Evolutionary conservation across 805 yeast genomes (phyloP).

Genomic region (Candida easanensis): DNA sequence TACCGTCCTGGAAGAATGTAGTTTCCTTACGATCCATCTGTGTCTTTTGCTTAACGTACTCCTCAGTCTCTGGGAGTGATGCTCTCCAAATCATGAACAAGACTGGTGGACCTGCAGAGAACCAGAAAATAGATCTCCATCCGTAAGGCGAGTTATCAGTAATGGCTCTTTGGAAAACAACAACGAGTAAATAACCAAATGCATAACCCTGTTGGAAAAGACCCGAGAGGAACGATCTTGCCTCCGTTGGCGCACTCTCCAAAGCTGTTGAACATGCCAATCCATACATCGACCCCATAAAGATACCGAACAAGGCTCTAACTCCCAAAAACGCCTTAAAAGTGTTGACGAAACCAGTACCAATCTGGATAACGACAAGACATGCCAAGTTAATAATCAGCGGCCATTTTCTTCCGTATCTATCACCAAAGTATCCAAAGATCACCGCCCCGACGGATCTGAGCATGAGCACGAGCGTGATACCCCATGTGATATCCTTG

Average conservation of each 20-base stretch:
- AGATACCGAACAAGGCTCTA: slow-evolving; percentile 61
- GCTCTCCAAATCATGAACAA: slow-evolving; percentile 41
- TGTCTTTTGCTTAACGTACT: slow-evolving; percentile 41
- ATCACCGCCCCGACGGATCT: slow-evolving; percentile 62
- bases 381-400: slow-evolving; percentile 42
- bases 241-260: slow-evolving; percentile 45
- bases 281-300: slow-evolving; percentile 50
- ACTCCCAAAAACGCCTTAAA: slow-evolving; percentile 58
- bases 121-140: slow-evolving; percentile 71
- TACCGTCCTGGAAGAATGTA: slow-evolving; percentile 32
- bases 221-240: slow-evolving; percentile 61
- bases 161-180: slow-evolving; percentile 62
- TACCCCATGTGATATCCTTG: slow-evolving; percentile 53
- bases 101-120: slow-evolving; percentile 57
- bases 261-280: slow-evolving; percentile 41
- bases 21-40: slow-evolving; percentile 31
- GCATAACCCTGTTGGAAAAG: slow-evolving; percentile 81
- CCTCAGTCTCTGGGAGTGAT: slow-evolving; percentile 49
- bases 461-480: slow-evolving; percentile 64
- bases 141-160: slow-evolving; percentile 46
- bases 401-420: slow-evolving; percentile 61
- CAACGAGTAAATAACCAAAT: slow-evolving; percentile 63
- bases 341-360: slow-evolving; percentile 58
- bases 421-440: slow-evolving; percentile 59
- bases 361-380: slow-evolving; percentile 54